Conservation (phyloP, 352 stramenopile genomes). For the Globisporangium perplexum region DNA sequence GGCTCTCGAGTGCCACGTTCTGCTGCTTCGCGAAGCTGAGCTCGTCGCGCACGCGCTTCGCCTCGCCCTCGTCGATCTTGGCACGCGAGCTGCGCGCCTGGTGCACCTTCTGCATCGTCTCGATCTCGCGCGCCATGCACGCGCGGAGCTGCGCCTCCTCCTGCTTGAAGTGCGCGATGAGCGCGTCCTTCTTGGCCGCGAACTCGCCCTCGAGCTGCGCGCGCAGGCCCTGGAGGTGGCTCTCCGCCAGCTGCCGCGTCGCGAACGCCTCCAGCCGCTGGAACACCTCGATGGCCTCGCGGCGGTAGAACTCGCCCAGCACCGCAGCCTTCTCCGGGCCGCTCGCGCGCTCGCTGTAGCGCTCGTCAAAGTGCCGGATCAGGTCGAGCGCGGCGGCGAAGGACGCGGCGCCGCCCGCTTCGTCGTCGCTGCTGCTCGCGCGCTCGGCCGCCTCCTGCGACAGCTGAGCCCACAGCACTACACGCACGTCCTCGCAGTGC, state of each 20-base stretch:
- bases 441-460: slow-evolving; percentile 6
- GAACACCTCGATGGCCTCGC: slow-evolving; percentile 51
- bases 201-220: slow-evolving; percentile 52
- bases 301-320: slow-evolving; percentile 49
- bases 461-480: slow-evolving; percentile 37
- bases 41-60: slow-evolving; percentile 45
- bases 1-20: slow-evolving; percentile 39
- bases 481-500: slow-evolving; percentile 42
- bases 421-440: slow-evolving; percentile 1
- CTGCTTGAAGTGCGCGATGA: slow-evolving; percentile 61
- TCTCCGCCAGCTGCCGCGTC: slow-evolving; percentile 48
- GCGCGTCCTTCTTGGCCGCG: slow-evolving; percentile 44
- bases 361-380: slow-evolving; percentile 45
- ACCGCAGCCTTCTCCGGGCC: slow-evolving; percentile 51
- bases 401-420: slow-evolving; percentile 1
- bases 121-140: slow-evolving; percentile 50
- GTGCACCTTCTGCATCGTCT: slow-evolving; percentile 70
- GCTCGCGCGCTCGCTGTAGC: slow-evolving; percentile 35
- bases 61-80: slow-evolving; percentile 64
- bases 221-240: slow-evolving; percentile 41
- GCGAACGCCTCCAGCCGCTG: slow-evolving; percentile 43
- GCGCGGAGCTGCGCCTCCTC: slow-evolving; percentile 56
- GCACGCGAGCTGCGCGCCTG: slow-evolving; percentile 41
- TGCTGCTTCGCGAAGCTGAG: slow-evolving; percentile 22
- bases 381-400: slow-evolving; percentile 41